phyloP scores from a whole-genome alignment of 208 protist species.

The Acanthamoeba sp. region DNA sequence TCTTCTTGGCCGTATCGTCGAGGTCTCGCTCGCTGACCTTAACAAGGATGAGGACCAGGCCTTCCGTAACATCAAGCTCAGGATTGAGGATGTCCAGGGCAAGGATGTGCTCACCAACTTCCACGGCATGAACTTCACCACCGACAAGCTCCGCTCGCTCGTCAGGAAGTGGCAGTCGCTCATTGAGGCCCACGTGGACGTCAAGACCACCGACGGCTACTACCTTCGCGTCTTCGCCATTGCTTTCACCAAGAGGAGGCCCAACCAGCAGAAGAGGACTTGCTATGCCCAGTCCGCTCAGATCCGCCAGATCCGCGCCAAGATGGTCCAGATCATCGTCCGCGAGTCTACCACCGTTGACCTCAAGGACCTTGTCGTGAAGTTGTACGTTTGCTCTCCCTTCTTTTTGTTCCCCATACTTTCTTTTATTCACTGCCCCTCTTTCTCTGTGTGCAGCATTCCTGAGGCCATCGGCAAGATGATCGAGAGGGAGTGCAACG shows the following conservation, averaged over 20 bases:
- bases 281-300: slow-evolving; percentile 98
- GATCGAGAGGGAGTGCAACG: slow-evolving; percentile 95
- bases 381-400: slow-evolving; percentile 88
- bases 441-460: slow-evolving; percentile 76
- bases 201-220: slow-evolving; percentile 98
- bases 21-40: slow-evolving; percentile 98
- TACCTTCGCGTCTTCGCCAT: slow-evolving; percentile 97
- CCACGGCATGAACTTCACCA: slow-evolving; percentile 98
- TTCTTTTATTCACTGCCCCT: neutral
- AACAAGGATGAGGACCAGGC: slow-evolving; percentile 94
- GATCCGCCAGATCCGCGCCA: slow-evolving; percentile 95
- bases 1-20: slow-evolving; percentile 98
- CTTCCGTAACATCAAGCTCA: slow-evolving; percentile 98
- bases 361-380: slow-evolving; percentile 96
- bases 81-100: slow-evolving; percentile 97
- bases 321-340: slow-evolving; percentile 97
- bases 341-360: slow-evolving; percentile 91
- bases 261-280: slow-evolving; percentile 94
- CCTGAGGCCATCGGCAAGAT: slow-evolving; percentile 96
- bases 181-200: slow-evolving; percentile 96
- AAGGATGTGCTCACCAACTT: slow-evolving; percentile 98
- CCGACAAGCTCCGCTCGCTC: slow-evolving; percentile 97
- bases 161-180: slow-evolving; percentile 99
- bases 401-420: neutral
- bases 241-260: slow-evolving; percentile 96